Evolutionary conservation across 208 protist genomes (phyloP).

Genomic region (Acanthamoeba triangularis): DNA sequence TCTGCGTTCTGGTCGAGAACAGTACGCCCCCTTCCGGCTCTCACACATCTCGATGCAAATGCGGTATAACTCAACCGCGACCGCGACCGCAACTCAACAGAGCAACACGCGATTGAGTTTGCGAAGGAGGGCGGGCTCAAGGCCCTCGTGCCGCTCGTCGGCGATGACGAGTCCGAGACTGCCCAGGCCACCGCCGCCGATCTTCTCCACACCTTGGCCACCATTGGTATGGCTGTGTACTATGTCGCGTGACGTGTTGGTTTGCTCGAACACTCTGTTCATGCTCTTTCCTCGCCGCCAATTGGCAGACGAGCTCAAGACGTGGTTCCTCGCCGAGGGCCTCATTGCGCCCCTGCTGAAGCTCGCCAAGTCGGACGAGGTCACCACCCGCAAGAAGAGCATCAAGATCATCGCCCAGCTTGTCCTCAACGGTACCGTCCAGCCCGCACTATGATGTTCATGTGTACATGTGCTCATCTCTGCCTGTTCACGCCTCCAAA

Average conservation of each 20-base stretch:
- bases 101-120: slow-evolving; percentile 29
- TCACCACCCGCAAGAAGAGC: slow-evolving; percentile 11
- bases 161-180: not conserved
- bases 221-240: not conserved
- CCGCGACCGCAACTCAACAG: not conserved
- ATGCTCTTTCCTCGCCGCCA: not conserved
- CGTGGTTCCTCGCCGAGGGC: slow-evolving; percentile 41
- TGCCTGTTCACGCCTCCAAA: not conserved
- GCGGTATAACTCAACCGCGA: not conserved
- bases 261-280: not conserved
- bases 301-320: slow-evolving; percentile 23
- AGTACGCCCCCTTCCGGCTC: not conserved
- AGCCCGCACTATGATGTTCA: not conserved
- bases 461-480: too few species aligned
- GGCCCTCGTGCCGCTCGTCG: not conserved
- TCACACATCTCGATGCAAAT: not conserved
- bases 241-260: not conserved
- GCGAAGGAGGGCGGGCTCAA: slow-evolving; percentile 41
- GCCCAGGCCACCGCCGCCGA: slow-evolving; percentile 10
- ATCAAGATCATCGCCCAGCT: slow-evolving; percentile 65
- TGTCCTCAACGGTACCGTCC: slow-evolving; percentile 29
- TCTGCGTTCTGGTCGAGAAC: slow-evolving; percentile 28
- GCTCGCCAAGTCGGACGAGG: not conserved
- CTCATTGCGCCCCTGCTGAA: slow-evolving; percentile 35
- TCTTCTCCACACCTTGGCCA: slow-evolving; percentile 16